Base-by-base conservation (phyloP, 2,329 filamentous ascomycete genomes). In the Sarocladiaceae sp. region DNA sequence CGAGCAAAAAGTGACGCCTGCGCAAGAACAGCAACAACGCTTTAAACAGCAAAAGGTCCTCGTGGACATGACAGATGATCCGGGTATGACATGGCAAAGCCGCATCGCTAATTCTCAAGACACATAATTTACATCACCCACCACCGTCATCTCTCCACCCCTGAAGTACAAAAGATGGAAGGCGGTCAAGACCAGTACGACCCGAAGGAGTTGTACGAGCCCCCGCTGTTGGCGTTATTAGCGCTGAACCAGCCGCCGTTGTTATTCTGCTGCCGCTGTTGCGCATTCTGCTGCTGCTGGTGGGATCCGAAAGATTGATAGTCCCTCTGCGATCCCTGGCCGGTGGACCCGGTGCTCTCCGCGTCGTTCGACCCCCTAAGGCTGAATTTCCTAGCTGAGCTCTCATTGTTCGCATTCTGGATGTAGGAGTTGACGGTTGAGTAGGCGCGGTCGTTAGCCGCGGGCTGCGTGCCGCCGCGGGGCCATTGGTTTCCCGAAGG, bases 271-370 rank as follows among this genome's bases (percentile, higher is more conserved):
- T 45, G 44, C 26, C 45, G 46, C 16, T 42, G 43, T 23, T 47
- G 48, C 6, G 35, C 29, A 33, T 45, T 40, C 43, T 48, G 48
- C 27, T 54, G 51, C 26, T 54, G 49, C 23, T 32, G 40, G 16
- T 43, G 40, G 6, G 40, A 32, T 11, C 20, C 18, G 18, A 43
- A 43, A 21, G 26, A 33, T 16, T 43, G 40, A 23, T 20, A 16
- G 40, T 33, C 16, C 15, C 40, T 43, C 5, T 41, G 37, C n/a
- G 9, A 6, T 15, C 9, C 19, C 34, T 24, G 34, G 21, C 19
- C 26, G 34, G 6, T 35, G 33, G 4, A 19, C 16, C n/a, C 21
- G 33, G 16, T 35, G 33, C 12, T 35, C 34, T 39, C 20, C 20
- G 23, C 20, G 19, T 15, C 13, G 23, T 15, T 19, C n/a, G 24